Conservation (phyloP, 2,329 filamentous ascomycete species). For the Cladophialophora bantiana region DNA sequence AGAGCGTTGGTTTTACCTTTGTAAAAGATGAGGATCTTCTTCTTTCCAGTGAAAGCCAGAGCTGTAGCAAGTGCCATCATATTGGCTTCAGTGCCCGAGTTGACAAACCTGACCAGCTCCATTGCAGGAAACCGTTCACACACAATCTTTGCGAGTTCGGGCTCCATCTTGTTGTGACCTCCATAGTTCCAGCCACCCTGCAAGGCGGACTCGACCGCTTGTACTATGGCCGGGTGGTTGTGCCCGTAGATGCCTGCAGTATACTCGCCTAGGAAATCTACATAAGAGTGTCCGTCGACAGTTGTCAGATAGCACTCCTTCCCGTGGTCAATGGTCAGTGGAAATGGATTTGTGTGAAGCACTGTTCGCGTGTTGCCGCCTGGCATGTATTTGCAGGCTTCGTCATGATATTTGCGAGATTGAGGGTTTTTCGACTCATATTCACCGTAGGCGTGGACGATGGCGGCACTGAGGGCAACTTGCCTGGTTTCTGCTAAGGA, state of each 20-base stretch:
- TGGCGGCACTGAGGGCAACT: constrained; percentile 17
- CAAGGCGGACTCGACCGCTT: constrained; percentile 57
- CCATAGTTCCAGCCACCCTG: constrained; percentile 63
- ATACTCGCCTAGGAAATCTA: constrained; percentile 69
- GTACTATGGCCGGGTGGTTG: constrained; percentile 62
- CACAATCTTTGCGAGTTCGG: constrained; percentile 59
- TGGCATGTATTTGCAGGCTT: constrained; percentile 40
- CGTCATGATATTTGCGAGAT: constrained; percentile 33
- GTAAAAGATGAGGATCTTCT: constrained; percentile 24
- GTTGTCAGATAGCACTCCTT: constrained; percentile 44
- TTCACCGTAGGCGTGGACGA: constrained; percentile 23
- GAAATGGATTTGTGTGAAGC: constrained; percentile 45
- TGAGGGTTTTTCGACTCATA: constrained; percentile 26
- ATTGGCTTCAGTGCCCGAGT: constrained; percentile 72
- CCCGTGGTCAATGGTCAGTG: constrained; percentile 44
- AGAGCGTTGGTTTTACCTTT: constrained; percentile 13
- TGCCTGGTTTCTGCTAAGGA: constrained; percentile 22
- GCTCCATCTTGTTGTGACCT: constrained; percentile 60
- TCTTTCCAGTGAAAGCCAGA: constrained; percentile 28
- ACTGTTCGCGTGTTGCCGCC: constrained; percentile 47
- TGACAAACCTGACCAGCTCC: constrained; percentile 67
- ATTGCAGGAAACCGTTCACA: constrained; percentile 57
- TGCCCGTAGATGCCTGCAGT: constrained; percentile 72
- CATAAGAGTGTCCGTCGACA: constrained; percentile 52
- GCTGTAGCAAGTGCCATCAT: constrained; percentile 62